Evolutionary conservation across 2,329 filamentous ascomycete genomes (phyloP), one percentile per base, ranked within the genome.

Genomic region (Alternaria rosae): DNA sequence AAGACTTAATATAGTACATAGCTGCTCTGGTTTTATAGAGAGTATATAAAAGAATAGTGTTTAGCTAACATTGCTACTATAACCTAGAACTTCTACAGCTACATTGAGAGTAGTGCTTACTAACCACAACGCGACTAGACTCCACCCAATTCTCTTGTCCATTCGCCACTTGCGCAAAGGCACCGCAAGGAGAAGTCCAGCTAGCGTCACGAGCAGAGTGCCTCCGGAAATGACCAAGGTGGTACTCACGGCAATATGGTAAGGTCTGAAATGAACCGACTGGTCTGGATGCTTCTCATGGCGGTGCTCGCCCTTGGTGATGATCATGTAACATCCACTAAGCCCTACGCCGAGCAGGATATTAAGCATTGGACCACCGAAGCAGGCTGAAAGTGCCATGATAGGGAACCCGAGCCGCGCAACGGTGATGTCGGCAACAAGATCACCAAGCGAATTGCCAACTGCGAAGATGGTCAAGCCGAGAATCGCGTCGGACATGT

Each of bases 351-450:
- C 95, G 5, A 99, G 87, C 0, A 99, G 83, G 65, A 99, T 99
- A 72, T 99, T 99, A 42, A 99, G 87, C 93, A 99, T 94, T 0
- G 95, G 95, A 0, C 95, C 96, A n/a, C 95, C 95, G 77, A 99
- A 97, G 77, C 95, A 99, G 5, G 95, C 95, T 32, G 92, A 94
- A 42, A 91, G 82, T 1, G 95, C 95, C 95, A 99, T 99, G 65
- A 99, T 93, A 0, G 95, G 95, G 79, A 94, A 97, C 3, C 95
- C 95, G 3, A 99, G 87, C 32, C 92, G 88, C 5, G 95, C 95
- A 38, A 99, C 92, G 0, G 95, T 99, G 56, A 98, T 92, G 76
- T 99, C 92, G 15, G 95, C 94, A 10, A 99, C 93, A 15, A 99
- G 85, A 73, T 99, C 95, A 38, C 95, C 94, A 9, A 98, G 85